Evolutionary conservation across 2,329 filamentous ascomycete species (phyloP).

Genomic region (Ustulina deusta): DNA sequence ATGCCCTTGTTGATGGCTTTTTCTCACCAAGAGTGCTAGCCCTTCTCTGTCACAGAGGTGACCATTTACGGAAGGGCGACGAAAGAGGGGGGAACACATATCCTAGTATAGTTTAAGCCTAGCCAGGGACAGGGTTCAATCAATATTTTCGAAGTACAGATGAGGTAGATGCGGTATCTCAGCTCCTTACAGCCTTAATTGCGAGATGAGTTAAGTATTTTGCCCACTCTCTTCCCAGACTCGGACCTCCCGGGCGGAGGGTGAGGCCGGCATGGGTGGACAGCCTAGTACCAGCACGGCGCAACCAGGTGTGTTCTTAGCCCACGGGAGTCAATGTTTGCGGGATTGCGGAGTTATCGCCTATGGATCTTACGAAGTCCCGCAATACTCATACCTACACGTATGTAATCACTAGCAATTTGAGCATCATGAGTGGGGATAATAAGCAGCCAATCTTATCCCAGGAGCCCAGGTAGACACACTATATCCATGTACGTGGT

Average conservation of each 20-base stretch:
- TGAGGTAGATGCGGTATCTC: background rate
- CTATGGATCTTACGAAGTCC: slow-evolving; percentile 20
- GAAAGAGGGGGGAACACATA: background rate
- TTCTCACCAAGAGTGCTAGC: background rate
- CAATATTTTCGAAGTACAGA: too few species aligned
- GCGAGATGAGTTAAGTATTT: slow-evolving; percentile 24
- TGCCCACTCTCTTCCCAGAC: slow-evolving; percentile 18
- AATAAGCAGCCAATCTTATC: too few species aligned
- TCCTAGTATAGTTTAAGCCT: background rate
- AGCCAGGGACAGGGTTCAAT: slow-evolving; percentile 1
- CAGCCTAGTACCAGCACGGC: slow-evolving; percentile 7
- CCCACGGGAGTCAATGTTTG: slow-evolving; percentile 2
- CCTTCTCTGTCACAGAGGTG: background rate
- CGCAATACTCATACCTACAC: background rate
- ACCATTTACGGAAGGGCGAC: background rate
- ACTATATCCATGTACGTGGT: background rate
- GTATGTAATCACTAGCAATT: slow-evolving; percentile 7
- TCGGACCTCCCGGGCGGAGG: slow-evolving; percentile 23
- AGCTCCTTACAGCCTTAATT: slow-evolving; percentile 18
- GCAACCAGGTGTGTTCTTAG: slow-evolving; percentile 8
- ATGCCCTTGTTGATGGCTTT: slow-evolving; percentile 1
- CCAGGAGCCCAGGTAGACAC: background rate
- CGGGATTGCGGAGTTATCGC: slow-evolving; percentile 29
- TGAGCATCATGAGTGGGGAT: background rate
- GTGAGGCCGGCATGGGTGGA: slow-evolving; percentile 8